Percentiles rank a stretch among this genome's conserved stretches.
These are phyloP conservation scores for Groenewaldozyma auringiensis DNA, from an alignment of 1,139 yeast genomes.

Conservation along the genomic window DNA sequence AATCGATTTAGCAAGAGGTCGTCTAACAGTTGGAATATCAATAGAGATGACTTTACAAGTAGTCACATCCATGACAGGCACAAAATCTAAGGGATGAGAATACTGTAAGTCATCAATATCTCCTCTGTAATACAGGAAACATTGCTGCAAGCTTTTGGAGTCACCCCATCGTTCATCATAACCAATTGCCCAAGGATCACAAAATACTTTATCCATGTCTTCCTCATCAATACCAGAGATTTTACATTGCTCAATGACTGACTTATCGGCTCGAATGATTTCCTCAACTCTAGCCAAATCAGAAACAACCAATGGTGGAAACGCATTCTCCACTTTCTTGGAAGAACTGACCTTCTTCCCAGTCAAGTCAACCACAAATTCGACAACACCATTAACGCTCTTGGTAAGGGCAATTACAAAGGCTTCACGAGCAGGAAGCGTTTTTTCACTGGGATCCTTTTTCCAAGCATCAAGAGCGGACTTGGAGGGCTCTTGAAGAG, in stretches of 20 bases:
- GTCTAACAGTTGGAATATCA: conserved; percentile 68
- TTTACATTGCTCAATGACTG: conserved; percentile 65
- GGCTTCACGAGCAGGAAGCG: conserved; percentile 59
- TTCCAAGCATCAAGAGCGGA: conserved; percentile 57
- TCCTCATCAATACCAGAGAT: conserved; percentile 41
- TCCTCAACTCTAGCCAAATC: conserved; percentile 59
- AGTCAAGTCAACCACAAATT: conserved; percentile 57
- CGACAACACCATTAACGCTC: conserved; percentile 55
- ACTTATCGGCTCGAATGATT: conserved; percentile 58
- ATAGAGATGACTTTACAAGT: conserved; percentile 58
- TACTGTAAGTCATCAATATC: conserved; percentile 71
- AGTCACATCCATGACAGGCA: conserved; percentile 75
- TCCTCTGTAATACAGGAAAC: conserved; percentile 70
- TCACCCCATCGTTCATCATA: conserved; percentile 83
- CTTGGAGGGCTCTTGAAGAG: conserved; percentile 65
- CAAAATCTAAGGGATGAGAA: conserved; percentile 76
- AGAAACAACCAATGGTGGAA: conserved; percentile 66
- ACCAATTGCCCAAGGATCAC: conserved; percentile 86
- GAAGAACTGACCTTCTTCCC: conserved; percentile 41
- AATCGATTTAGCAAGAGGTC: conserved; percentile 24
- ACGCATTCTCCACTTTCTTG: conserved; percentile 50
- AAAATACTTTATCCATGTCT: conserved; percentile 58
- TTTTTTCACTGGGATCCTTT: conserved; percentile 35
- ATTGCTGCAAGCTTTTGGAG: conserved; percentile 67
- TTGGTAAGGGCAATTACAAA: conserved; percentile 54